Percentiles rank a stretch among this genome's conserved stretches.
phyloP scores from a whole-genome alignment of 257 asterid species.

The Voacanga thouarsii region DNA sequence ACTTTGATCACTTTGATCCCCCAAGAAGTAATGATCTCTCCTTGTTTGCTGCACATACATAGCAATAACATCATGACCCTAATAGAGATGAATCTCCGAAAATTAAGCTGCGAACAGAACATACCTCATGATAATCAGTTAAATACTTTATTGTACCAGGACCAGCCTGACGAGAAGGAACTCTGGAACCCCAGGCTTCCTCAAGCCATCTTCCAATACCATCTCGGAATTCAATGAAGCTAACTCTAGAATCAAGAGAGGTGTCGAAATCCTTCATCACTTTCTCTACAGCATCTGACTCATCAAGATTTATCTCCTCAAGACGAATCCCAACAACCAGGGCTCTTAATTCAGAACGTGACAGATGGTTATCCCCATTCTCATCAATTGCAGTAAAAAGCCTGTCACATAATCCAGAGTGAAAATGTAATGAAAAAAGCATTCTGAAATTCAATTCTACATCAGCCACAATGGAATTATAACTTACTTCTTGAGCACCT shows the following conservation, averaged over 20 bases:
- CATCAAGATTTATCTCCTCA: conserved; percentile 56
- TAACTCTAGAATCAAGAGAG: conserved; percentile 43
- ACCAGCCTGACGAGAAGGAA: conserved; percentile 29
- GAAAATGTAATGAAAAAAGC: not conserved
- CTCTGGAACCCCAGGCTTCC: conserved; percentile 52
- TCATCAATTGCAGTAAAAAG: conserved; percentile 60
- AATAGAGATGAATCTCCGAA: not conserved
- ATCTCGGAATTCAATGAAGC: conserved; percentile 43
- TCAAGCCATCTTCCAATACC: conserved; percentile 72
- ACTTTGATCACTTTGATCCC: conserved; percentile 41
- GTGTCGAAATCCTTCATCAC: conserved; percentile 73
- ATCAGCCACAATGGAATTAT: not conserved
- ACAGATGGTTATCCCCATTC: conserved; percentile 51
- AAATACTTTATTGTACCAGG: conserved; percentile 51
- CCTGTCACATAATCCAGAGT: conserved; percentile 35
- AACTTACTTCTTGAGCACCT: conserved; percentile 55
- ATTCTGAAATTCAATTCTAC: not conserved
- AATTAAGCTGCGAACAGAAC: conserved; percentile 12
- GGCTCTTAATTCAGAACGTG: conserved; percentile 63
- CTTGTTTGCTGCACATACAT: conserved; percentile 60
- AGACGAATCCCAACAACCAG: conserved; percentile 67
- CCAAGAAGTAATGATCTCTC: conserved; percentile 61
- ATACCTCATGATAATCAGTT: conserved; percentile 62
- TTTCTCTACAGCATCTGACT: conserved; percentile 51
- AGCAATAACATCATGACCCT: conserved; percentile 9